Conservation (phyloP, 2,329 filamentous ascomycete species). For the Neofusicoccum cordaticola region DNA sequence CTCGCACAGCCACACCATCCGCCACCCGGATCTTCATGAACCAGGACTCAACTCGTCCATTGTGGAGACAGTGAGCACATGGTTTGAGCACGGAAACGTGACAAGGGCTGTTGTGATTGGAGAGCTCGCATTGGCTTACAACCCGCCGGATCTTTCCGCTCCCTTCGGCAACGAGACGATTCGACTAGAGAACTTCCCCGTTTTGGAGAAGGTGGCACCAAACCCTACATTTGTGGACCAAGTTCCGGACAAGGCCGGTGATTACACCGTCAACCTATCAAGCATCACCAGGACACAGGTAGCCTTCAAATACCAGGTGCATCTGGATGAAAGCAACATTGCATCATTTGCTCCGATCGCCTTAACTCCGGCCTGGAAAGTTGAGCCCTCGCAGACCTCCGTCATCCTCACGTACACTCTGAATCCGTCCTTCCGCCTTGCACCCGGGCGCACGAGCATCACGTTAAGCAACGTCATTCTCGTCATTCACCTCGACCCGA, state of each 20-base stretch:
- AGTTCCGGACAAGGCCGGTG: slow-evolving; percentile 65
- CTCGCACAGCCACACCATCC: slow-evolving; percentile 59
- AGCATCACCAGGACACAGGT: slow-evolving; percentile 70
- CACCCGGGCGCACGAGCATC: slow-evolving; percentile 44
- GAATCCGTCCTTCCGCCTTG: slow-evolving; percentile 64
- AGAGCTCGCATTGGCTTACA: slow-evolving; percentile 85
- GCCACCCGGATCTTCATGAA: slow-evolving; percentile 77
- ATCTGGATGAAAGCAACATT: slow-evolving; percentile 60
- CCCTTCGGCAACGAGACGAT: slow-evolving; percentile 60
- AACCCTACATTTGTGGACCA: slow-evolving; percentile 88
- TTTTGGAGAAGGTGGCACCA: slow-evolving; percentile 87
- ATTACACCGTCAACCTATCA: slow-evolving; percentile 73
- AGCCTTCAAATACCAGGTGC: slow-evolving; percentile 90
- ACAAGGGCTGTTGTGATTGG: slow-evolving; percentile 74
- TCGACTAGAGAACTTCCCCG: slow-evolving; percentile 80
- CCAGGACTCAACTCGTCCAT: slow-evolving; percentile 84
- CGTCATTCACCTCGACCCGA: slow-evolving; percentile 65
- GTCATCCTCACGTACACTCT: slow-evolving; percentile 80
- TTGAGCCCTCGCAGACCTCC: slow-evolving; percentile 80
- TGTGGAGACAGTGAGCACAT: slow-evolving; percentile 85
- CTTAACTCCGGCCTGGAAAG: slow-evolving; percentile 75
- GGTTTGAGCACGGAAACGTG: slow-evolving; percentile 71
- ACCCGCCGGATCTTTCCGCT: slow-evolving; percentile 51
- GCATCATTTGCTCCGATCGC: slow-evolving; percentile 67
- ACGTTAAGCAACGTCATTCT: slow-evolving; percentile 73